Percentiles rank a stretch among this genome's conserved stretches.
phyloP scores from a whole-genome alignment of 2,329 filamentous ascomycete genomes.

The Daldinia sp. region DNA sequence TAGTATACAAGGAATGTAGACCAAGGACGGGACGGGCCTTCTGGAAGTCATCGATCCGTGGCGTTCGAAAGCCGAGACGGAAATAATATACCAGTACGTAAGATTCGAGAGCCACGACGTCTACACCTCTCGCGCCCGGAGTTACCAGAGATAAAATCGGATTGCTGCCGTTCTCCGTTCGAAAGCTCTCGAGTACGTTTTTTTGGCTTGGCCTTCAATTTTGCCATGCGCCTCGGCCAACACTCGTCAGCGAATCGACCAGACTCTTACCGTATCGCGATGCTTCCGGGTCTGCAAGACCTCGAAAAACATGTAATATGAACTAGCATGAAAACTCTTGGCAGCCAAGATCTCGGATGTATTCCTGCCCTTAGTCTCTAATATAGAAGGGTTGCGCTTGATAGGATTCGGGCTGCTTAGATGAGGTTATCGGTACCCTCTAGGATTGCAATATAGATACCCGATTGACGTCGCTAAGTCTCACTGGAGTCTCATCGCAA shows the following conservation, averaged over 20 bases:
- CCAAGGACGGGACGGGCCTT: conserved; percentile 31
- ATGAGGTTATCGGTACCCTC: neutral
- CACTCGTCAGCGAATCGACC: conserved; percentile 31
- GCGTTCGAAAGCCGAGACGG: conserved; percentile 15
- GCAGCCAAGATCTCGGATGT: conserved; percentile 32
- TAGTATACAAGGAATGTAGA: neutral
- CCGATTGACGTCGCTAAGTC: neutral
- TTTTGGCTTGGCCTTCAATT: conserved; percentile 34
- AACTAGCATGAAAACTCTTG: conserved; percentile 35
- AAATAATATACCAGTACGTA: conserved; percentile 3
- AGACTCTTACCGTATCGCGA: conserved; percentile 27
- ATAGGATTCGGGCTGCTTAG: neutral
- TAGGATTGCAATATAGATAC: neutral
- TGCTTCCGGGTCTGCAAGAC: conserved; percentile 30
- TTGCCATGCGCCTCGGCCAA: conserved; percentile 26
- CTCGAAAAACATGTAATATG: conserved; percentile 29
- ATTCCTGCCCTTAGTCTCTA: conserved; percentile 19
- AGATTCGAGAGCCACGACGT: conserved; percentile 26
- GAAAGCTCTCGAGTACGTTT: conserved; percentile 27
- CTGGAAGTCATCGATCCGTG: conserved; percentile 15
- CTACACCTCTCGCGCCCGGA: conserved; percentile 23
- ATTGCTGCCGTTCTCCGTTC: conserved; percentile 29
- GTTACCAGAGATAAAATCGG: conserved; percentile 28
- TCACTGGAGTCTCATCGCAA: neutral
- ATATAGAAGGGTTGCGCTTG: neutral